Conservation (phyloP, 1,284 basidiomycete genomes). For the Moesziomyces antarcticus region DNA sequence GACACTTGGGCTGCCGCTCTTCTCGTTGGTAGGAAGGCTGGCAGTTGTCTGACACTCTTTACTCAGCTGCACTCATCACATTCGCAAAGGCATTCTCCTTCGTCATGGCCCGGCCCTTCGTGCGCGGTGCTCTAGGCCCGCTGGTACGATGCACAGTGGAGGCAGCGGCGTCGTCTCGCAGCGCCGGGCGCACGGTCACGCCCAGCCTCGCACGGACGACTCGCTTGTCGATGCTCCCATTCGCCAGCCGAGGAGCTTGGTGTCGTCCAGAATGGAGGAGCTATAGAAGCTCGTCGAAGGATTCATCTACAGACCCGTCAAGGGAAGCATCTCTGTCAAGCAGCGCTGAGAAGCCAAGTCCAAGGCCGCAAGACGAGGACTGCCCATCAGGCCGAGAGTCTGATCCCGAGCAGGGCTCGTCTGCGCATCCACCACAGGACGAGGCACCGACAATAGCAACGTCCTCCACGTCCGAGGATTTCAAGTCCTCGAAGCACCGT, state of each 20-base stretch:
- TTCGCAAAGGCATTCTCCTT: background rate
- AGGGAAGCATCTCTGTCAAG: background rate
- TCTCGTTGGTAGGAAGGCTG: background rate
- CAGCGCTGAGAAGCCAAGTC: background rate
- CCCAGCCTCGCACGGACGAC: too few species aligned
- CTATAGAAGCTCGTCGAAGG: background rate
- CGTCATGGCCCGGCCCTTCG: background rate
- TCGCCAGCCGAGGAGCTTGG: too few species aligned
- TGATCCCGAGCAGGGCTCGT: background rate
- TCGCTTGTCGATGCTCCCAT: too few species aligned
- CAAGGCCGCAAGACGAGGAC: background rate
- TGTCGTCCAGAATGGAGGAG: too few species aligned
- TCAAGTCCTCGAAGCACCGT: background rate
- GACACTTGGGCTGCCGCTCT: slow-evolving; percentile 4
- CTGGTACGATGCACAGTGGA: background rate
- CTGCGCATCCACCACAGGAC: background rate
- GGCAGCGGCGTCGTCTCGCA: background rate
- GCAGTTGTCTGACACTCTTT: background rate
- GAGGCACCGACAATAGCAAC: background rate
- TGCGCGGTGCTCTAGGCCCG: background rate
- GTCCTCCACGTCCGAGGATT: background rate
- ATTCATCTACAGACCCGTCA: too few species aligned
- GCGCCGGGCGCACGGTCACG: background rate
- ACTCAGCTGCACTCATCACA: background rate
- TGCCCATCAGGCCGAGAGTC: background rate